Evolutionary conservation across 106 monocot genomes (phyloP), one percentile per base, ranked within the genome.

Genomic region (Posidonia australis): DNA sequence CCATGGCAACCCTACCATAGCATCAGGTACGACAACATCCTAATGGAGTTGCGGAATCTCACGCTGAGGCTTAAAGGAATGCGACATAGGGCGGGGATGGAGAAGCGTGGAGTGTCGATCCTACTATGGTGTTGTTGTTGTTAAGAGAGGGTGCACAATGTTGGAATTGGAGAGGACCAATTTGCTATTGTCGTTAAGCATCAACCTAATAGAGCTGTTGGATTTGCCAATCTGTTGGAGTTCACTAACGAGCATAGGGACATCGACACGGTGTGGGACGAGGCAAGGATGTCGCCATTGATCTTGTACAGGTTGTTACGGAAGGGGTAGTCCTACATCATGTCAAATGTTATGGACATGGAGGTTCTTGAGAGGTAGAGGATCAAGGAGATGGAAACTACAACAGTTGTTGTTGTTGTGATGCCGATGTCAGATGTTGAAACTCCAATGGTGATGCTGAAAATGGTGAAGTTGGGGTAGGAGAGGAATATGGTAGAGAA

Each of bases 271-370:
- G 76, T 96, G 19, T 63, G 74, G 23, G 89, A 90, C 48, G 89
- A 96, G 67, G 90, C 84, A 2, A 75, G 77, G 70, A 96, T 96
- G 94, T 96, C 94, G 0, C 86, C 90, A 3, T 67, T 76, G 60
- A 76, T 90, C 12, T 54, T 90, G 20, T 86, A 86, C 62, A 30
- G 94, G 31, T 72, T 90, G 76, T 22, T 96, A 17, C 94, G 90
- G 64, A 89, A 89, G 61, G 94, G 86, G 3, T 79, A 84, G 18
- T 65, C 75, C 10, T 77, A 69, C 58, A 80, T 96, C 48, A 82
- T 90, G 80, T 16, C 76, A 13, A 68, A 75, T 24, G 54, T 96
- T 5, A 64, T 76, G 67, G 74, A 76, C 0, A 76, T 78, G 53
- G 93, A 86, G 64, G 81, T 74, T 0, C 78, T 73, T 1, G 81